Percentiles rank a stretch among this genome's conserved stretches.
Evolutionary conservation across 257 asterid genomes (phyloP).

Genomic region (Solanum pennellii): DNA sequence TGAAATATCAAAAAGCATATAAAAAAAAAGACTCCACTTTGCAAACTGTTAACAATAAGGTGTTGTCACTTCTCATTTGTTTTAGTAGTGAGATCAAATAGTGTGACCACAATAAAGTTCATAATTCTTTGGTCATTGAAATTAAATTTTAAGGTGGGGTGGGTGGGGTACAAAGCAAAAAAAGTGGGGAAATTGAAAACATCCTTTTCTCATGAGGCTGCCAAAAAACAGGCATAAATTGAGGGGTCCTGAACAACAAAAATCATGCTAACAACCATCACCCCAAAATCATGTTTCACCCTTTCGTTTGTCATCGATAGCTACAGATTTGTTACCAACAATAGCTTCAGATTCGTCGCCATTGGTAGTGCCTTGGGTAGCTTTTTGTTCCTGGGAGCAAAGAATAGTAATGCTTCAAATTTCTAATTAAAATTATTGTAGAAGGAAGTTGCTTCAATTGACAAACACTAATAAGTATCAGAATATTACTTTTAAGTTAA

Average conservation of each 20-base stretch:
- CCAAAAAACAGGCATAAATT: constrained; percentile 45
- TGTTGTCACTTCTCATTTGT: neutral
- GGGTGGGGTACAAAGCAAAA: constrained; percentile 5
- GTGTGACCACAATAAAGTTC: neutral
- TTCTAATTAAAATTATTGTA: neutral
- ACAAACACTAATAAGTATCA: neutral
- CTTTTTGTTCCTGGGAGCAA: neutral
- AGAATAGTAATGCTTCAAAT: neutral
- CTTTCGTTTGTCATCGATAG: too few species aligned
- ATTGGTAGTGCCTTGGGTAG: too few species aligned
- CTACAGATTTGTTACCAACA: neutral
- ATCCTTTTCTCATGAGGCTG: constrained; percentile 46
- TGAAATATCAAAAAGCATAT: constrained; percentile 6
- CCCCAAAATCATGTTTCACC: too few species aligned
- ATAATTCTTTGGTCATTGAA: neutral
- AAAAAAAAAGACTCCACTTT: neutral
- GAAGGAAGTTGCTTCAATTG: too few species aligned
- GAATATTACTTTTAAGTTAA: neutral
- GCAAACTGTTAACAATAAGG: neutral
- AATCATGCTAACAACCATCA: too few species aligned
- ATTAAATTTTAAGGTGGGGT: neutral
- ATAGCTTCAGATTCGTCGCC: too few species aligned
- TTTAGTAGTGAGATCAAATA: neutral
- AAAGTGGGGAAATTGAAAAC: constrained; percentile 12
- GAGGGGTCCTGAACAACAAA: constrained; percentile 34